A percentile compares a stretch with the other conserved stretches of the same genome.
phyloP scores from a whole-genome alignment of 2,329 filamentous ascomycete genomes.

The Blastomyces silverae region DNA sequence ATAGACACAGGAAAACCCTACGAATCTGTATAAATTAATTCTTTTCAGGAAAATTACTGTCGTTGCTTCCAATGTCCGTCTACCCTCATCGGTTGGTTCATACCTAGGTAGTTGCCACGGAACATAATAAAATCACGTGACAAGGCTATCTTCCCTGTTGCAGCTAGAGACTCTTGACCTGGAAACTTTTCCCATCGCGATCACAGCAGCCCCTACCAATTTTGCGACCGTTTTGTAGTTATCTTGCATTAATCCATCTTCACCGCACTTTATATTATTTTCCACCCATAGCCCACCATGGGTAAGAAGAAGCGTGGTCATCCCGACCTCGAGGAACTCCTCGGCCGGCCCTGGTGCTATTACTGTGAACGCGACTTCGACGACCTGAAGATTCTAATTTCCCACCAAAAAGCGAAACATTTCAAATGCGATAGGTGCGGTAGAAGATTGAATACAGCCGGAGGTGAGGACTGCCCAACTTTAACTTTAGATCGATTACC shows the following conservation, averaged over 20 bases:
- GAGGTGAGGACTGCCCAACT: slow-evolving; percentile 55
- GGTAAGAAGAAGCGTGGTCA: slow-evolving; percentile 86
- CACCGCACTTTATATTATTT: neutral
- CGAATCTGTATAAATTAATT: too few species aligned
- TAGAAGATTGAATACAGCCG: slow-evolving; percentile 83
- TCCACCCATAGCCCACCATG: slow-evolving; percentile 46
- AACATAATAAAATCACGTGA: too few species aligned
- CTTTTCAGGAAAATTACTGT: too few species aligned
- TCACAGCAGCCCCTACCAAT: neutral
- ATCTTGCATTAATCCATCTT: neutral
- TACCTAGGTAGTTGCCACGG: too few species aligned
- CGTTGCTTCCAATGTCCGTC: too few species aligned
- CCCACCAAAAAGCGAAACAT: slow-evolving; percentile 98
- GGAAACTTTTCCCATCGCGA: neutral
- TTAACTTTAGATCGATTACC: neutral
- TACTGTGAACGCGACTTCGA: slow-evolving; percentile 99
- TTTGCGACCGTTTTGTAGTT: neutral
- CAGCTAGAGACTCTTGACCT: neutral
- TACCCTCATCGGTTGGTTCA: too few species aligned
- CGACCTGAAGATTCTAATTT: slow-evolving; percentile 91
- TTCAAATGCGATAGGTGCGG: slow-evolving; percentile 94
- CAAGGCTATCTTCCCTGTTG: too few species aligned
- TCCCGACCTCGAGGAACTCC: slow-evolving; percentile 79
- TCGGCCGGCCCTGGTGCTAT: slow-evolving; percentile 88
- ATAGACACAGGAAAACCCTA: neutral